Percentiles rank a stretch among this genome's conserved stretches.
Conservation (phyloP, 2,329 filamentous ascomycete species). For the Trichoderma oligosporum region DNA sequence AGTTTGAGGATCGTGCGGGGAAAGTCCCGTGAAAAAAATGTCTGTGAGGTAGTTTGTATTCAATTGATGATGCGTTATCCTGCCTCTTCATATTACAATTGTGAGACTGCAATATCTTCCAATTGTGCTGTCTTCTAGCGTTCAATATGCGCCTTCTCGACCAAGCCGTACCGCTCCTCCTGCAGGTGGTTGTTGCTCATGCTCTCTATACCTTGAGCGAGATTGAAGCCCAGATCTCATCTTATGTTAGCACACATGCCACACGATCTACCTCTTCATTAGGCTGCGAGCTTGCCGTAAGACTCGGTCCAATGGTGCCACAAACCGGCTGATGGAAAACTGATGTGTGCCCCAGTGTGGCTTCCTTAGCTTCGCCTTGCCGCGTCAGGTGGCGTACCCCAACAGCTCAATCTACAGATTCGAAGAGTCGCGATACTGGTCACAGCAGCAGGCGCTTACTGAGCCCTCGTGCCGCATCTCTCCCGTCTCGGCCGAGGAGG, state of each 20-base stretch:
- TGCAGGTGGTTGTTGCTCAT: neutral
- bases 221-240: constrained; percentile 21
- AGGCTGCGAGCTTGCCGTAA: constrained; percentile 17
- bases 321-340: neutral
- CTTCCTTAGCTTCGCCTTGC: constrained; percentile 23
- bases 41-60: no score
- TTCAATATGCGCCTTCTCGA: neutral
- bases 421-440: constrained; percentile 26
- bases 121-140: no score
- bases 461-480: constrained; percentile 27
- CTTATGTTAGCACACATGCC: constrained; percentile 6
- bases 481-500: constrained; percentile 26
- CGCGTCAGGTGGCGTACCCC: constrained; percentile 21
- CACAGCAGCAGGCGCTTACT: constrained; percentile 25
- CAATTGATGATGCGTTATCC: no score
- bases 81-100: no score
- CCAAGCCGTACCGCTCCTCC: neutral
- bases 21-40: no score
- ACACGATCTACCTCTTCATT: neutral
- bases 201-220: constrained; percentile 7
- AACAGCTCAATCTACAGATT: constrained; percentile 21
- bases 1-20: no score
- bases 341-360: constrained; percentile 21
- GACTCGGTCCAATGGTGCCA: neutral
- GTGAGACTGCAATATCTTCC: no score